These are phyloP conservation scores for Fusarium cyanostomum DNA, from an alignment of 2,329 filamentous ascomycete genomes.

Conservation along the genomic window DNA sequence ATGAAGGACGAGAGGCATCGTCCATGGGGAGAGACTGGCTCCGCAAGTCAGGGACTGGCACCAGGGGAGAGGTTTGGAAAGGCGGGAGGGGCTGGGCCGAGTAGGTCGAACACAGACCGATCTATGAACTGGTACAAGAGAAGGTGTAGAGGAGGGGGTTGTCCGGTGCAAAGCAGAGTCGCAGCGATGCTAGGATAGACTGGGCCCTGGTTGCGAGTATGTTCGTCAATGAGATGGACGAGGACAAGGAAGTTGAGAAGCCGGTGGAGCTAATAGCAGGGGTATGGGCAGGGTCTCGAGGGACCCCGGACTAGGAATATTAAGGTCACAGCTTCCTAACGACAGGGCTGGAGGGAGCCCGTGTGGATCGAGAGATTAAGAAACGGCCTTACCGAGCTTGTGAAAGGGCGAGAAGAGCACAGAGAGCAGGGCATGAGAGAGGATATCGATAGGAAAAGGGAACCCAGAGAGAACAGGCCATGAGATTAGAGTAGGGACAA, in stretches of 20 bases:
- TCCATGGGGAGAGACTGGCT: slow-evolving; percentile 41
- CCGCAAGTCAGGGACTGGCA: slow-evolving; percentile 39
- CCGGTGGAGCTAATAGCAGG: slow-evolving; percentile 30
- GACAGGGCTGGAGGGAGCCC: slow-evolving; percentile 33
- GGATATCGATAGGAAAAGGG: slow-evolving; percentile 9
- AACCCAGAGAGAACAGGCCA: slow-evolving; percentile 16
- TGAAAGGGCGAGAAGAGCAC: slow-evolving; percentile 3
- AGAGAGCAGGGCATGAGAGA: background rate
- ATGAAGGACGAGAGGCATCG: slow-evolving; percentile 43
- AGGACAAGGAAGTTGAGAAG: slow-evolving; percentile 40
- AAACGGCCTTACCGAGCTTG: slow-evolving; percentile 14
- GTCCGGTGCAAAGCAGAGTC: slow-evolving; percentile 39
- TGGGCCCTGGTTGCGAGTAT: slow-evolving; percentile 37
- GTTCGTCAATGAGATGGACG: slow-evolving; percentile 37
- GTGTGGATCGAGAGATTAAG: slow-evolving; percentile 17
- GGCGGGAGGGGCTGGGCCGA: slow-evolving; percentile 42
- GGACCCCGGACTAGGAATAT: slow-evolving; percentile 40
- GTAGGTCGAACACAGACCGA: slow-evolving; percentile 42
- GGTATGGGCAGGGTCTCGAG: slow-evolving; percentile 24
- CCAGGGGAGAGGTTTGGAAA: slow-evolving; percentile 42
- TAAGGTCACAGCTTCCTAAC: slow-evolving; percentile 40
- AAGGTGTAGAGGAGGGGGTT: slow-evolving; percentile 29
- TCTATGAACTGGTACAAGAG: slow-evolving; percentile 39
- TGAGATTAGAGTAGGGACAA: slow-evolving; percentile 30
- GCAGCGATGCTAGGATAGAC: slow-evolving; percentile 36